A percentile compares a stretch with the other conserved stretches of the same genome.
phyloP scores from a whole-genome alignment of 306 rosid species.

The Trifolium pratense region DNA sequence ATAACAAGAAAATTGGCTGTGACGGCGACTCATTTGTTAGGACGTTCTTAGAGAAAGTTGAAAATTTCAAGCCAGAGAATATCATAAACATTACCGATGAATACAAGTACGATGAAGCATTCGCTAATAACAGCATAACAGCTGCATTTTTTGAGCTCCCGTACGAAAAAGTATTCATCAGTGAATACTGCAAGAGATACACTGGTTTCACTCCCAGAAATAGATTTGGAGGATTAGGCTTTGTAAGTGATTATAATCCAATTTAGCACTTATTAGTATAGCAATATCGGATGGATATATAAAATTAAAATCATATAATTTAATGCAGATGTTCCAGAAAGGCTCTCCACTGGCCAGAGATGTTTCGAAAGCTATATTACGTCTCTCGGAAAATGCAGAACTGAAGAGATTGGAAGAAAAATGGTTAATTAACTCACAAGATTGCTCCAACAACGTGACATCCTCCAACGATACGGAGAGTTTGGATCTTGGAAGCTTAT shows the following conservation, averaged over 20 bases:
- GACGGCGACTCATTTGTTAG: constrained; percentile 58
- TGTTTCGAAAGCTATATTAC: constrained; percentile 58
- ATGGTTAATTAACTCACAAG: constrained; percentile 44
- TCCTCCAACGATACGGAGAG: constrained; percentile 31
- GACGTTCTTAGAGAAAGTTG: constrained; percentile 50
- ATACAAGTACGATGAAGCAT: constrained; percentile 32
- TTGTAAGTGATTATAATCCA: constrained; percentile 59
- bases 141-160: constrained; percentile 83
- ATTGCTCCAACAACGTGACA: constrained; percentile 42
- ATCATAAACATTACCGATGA: constrained; percentile 39
- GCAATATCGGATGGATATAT: neutral
- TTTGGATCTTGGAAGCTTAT: constrained; percentile 56
- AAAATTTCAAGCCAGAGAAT: constrained; percentile 41
- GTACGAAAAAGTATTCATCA: constrained; percentile 53
- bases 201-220: constrained; percentile 42
- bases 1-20: constrained; percentile 56
- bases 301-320: neutral
- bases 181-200: constrained; percentile 52
- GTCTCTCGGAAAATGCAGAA: constrained; percentile 49
- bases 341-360: constrained; percentile 77
- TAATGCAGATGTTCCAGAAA: constrained; percentile 69
- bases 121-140: constrained; percentile 46
- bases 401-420: constrained; percentile 46
- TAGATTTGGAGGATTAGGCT: constrained; percentile 76
- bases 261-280: neutral